Base-by-base conservation (phyloP, 1,284 basidiomycete species). In the Irpex rosettiformis region DNA sequence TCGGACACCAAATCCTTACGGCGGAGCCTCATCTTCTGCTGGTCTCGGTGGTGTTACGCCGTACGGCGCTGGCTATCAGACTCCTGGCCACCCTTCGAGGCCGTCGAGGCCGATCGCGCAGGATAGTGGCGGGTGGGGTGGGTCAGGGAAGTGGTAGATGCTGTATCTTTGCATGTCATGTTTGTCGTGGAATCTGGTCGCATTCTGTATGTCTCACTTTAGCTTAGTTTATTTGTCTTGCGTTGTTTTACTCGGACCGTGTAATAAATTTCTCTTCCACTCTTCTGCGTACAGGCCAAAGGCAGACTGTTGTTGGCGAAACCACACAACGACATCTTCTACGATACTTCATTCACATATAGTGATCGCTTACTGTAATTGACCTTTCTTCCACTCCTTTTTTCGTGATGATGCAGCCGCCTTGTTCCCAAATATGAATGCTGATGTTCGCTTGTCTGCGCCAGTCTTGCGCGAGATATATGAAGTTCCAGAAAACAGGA, bases 1-100 rank as follows among this genome's bases (percentile, higher is more conserved):
- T n/a, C 80, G 84, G 45, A 90, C 89, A 48, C 89, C 89, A 13
- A 91, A 92, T 65, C 88, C 89, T 1, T 90, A 89, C 65, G 81
- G 81, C 24, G 72, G 69, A 30, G 61, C 67, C 24, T 58, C 65
- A 33, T n/a, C 52, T 11, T 75, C 77, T 27, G 77, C 82, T 25
- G 73, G 78, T 53, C 68, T 67, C 49, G 64, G 67, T 43, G 71
- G 72, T 54, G 77, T 77, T 33, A 75, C 76, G 8, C 76, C 77
- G 42, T 70, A 74, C 52, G 72, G 61, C 25, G 51, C 70, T 11
- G 62, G 68, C 22, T 67, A 75, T 45, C 79, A 82, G 52, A 75
- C 79, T 88, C 57, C 51, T n/a, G 53, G 57, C n/a, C 57, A 54
- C 21, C 57, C 57, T 16, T 30, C 57, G 18, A 21, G 28, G 52